Evolutionary conservation across 345 rosid species (phyloP).

Genomic region (Tarenaya hassleriana): DNA sequence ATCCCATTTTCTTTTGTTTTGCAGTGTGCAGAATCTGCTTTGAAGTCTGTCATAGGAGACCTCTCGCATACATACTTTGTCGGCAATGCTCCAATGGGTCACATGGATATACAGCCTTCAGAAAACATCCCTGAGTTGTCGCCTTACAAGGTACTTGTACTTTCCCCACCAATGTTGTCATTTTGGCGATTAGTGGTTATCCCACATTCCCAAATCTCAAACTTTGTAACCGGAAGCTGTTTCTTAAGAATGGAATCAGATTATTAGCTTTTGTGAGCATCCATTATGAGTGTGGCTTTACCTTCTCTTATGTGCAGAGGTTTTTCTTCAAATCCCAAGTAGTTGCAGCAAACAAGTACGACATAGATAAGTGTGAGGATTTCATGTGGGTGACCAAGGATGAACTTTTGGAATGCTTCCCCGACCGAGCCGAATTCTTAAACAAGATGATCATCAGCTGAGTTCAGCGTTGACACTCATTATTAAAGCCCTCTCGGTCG

Average conservation of each 20-base stretch:
- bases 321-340: constrained; percentile 95
- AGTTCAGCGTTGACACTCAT: too few species aligned
- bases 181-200: too few species aligned
- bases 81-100: constrained; percentile 85
- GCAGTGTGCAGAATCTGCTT: constrained; percentile 53
- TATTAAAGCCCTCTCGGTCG: too few species aligned
- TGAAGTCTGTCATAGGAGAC: constrained; percentile 46
- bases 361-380: constrained; percentile 61
- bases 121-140: constrained; percentile 35
- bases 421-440: constrained; percentile 63
- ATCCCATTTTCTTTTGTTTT: not conserved
- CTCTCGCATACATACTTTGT: constrained; percentile 65
- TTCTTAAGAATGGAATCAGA: too few species aligned
- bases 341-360: constrained; percentile 59
- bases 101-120: constrained; percentile 34
- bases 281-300: too few species aligned
- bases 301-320: constrained; percentile 37
- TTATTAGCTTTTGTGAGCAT: too few species aligned
- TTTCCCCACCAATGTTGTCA: too few species aligned
- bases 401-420: constrained; percentile 77
- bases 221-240: constrained; percentile 45
- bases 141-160: constrained; percentile 56
- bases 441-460: constrained; percentile 87
- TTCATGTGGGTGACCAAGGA: constrained; percentile 93
- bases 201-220: too few species aligned